A percentile compares a stretch with the other conserved stretches of the same genome.
These are phyloP conservation scores for Otatea glauca DNA, from an alignment of 176 grass and related monocot species.

Conservation along the genomic window DNA sequence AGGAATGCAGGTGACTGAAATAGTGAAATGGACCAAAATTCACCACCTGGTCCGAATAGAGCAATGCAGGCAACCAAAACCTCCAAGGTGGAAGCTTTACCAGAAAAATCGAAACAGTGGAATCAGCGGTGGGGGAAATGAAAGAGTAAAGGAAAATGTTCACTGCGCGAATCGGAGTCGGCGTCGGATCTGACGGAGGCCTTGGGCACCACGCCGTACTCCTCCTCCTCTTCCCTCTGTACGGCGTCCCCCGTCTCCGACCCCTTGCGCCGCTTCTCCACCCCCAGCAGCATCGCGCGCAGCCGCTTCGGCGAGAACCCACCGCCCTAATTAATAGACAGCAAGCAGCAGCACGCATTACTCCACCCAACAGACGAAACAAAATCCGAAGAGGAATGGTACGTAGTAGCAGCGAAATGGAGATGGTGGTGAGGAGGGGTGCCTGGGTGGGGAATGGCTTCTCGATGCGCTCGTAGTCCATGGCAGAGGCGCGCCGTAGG, in stretches of 20 bases:
- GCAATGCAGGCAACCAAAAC: constrained; percentile 27
- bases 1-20: background rate
- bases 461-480: constrained; percentile 98
- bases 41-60: background rate
- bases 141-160: background rate
- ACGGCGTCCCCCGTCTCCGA: constrained; percentile 44
- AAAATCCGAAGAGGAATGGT: background rate
- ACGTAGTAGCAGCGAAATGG: background rate
- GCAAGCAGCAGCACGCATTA: background rate
- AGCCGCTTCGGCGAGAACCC: constrained; percentile 95
- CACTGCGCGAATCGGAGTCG: constrained; percentile 47
- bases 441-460: constrained; percentile 78
- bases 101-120: background rate
- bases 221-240: constrained; percentile 48
- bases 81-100: background rate
- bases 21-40: background rate
- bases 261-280: constrained; percentile 79
- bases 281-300: constrained; percentile 86
- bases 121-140: background rate
- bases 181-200: constrained; percentile 71
- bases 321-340: constrained; percentile 54
- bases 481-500: constrained; percentile 37
- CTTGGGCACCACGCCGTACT: constrained; percentile 65
- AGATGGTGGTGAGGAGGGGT: background rate
- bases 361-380: constrained; percentile 9